Conservation (phyloP, 345 rosid species). For the Gossypium rotundifolium region DNA sequence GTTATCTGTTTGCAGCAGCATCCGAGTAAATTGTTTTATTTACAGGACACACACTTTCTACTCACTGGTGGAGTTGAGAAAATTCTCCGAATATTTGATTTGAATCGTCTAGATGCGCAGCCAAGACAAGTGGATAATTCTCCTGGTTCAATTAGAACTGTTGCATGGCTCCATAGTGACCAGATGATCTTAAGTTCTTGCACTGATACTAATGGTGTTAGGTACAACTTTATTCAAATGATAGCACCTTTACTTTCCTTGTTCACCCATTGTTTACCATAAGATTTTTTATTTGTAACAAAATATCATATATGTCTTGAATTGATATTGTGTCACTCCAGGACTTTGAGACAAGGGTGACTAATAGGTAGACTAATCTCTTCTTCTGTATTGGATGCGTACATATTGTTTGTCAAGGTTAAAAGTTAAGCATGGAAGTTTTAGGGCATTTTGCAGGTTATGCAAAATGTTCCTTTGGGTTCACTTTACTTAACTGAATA, state of each 20-base stretch:
- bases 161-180: slow-evolving; percentile 96
- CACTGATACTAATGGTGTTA: slow-evolving; percentile 79
- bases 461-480: neutral
- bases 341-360: neutral
- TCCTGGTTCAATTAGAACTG: slow-evolving; percentile 85
- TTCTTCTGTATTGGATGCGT: neutral
- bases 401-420: slow-evolving; percentile 1
- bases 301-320: neutral
- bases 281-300: neutral
- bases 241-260: neutral
- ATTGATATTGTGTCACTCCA: neutral
- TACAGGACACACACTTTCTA: slow-evolving; percentile 71
- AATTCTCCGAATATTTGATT: slow-evolving; percentile 78
- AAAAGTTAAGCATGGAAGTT: neutral
- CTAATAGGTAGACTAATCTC: neutral
- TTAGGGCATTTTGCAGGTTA: neutral
- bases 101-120: slow-evolving; percentile 77
- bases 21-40: slow-evolving; percentile 8
- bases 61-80: slow-evolving; percentile 96
- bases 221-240: slow-evolving; percentile 34
- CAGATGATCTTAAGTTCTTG: slow-evolving; percentile 90
- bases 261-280: neutral
- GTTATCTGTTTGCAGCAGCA: neutral
- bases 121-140: slow-evolving; percentile 78
- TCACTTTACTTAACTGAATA: neutral